Base-by-base conservation (phyloP, 345 rosid genomes). In the Atalantia buxifolia region DNA sequence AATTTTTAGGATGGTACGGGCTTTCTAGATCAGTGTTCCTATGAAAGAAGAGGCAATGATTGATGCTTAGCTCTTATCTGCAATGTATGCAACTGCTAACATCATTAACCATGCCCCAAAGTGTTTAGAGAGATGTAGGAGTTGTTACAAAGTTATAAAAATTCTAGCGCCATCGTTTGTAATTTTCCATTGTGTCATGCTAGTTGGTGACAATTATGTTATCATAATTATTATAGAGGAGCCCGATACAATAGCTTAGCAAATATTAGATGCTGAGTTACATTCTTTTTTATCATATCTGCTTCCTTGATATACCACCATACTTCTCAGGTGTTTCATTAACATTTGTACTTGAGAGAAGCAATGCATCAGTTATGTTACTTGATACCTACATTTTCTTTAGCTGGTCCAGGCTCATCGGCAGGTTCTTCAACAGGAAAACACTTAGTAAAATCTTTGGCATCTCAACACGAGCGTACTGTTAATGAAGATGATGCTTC, bases 371-470 rank as follows among this genome's bases (percentile, higher is more conserved):
- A 36, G 45, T 25, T 30, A 28, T 6, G 7, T 27, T 48, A 35
- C 27, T 28, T 61, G 33, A 45, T 40, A 38, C 7, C 16, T 69
- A 61, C 50, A 45, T 75, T 71, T 36, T 42, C 76, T 60, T 75
- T 71, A 71, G 68, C 25, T 48, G 38, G 45, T 59, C 45, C 19
- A 28, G 35, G 61, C 45, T 25, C 73, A 9, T 30, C 22, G 28
- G 59, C 8, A 13, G n/a, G 42, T 56, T 55, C 74, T 75, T 69
- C 72, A n/a, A 38, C 76, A 63, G 63, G 61, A 21, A 74, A 77
- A 36, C 45, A 50, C 56, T 33, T 28, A 24, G 68, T 33, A 48
- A 56, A 68, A 68, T 24, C 56, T 30, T 12, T 69, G 65, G 53
- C 50, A 35, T 71, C 76, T 53, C 63, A 57, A 14, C 5, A 28